Percentiles rank a stretch among this genome's conserved stretches.
phyloP scores from a whole-genome alignment of 1,284 basidiomycete genomes.

The Fomitopsis palustris region DNA sequence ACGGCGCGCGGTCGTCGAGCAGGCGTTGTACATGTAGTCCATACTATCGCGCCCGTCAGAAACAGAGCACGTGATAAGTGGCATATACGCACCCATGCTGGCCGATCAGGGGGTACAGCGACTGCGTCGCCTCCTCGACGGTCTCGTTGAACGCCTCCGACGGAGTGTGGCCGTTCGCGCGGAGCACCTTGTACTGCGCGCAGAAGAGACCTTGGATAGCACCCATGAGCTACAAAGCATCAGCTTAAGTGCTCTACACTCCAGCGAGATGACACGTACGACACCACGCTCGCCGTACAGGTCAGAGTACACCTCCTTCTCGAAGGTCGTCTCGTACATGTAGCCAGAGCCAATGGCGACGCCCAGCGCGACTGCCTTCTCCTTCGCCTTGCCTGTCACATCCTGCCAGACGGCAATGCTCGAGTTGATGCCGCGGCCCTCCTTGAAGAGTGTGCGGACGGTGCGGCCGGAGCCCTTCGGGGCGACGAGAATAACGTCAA shows the following conservation, averaged over 20 bases:
- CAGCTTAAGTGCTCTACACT: background rate
- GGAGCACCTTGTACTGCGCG: constrained; percentile 98
- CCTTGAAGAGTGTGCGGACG: constrained; percentile 99
- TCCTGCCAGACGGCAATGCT: constrained; percentile 89
- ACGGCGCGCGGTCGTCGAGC: constrained; percentile 98
- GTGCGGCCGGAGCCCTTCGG: constrained; percentile 99
- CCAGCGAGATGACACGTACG: constrained; percentile 45
- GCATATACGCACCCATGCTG: constrained; percentile 71
- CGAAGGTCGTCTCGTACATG: constrained; percentile 97
- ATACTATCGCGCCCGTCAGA: constrained; percentile 51
- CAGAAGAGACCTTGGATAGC: constrained; percentile 99
- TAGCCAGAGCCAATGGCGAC: constrained; percentile 96
- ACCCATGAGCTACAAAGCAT: constrained; percentile 80
- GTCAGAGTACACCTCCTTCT: constrained; percentile 99
- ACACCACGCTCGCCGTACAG: constrained; percentile 99
- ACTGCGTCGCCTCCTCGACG: constrained; percentile 98
- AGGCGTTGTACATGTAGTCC: constrained; percentile 99
- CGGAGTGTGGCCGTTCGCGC: constrained; percentile 96
- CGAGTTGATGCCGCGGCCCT: constrained; percentile 97
- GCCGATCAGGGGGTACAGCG: constrained; percentile 96
- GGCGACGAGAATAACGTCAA: constrained; percentile 98
- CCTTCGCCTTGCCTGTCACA: constrained; percentile 95
- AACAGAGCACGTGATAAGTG: background rate
- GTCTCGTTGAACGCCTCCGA: constrained; percentile 99
- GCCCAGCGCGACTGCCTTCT: constrained; percentile 94